phyloP scores from a whole-genome alignment of 1,139 yeast genomes.

The Kodamaea arcana region DNA sequence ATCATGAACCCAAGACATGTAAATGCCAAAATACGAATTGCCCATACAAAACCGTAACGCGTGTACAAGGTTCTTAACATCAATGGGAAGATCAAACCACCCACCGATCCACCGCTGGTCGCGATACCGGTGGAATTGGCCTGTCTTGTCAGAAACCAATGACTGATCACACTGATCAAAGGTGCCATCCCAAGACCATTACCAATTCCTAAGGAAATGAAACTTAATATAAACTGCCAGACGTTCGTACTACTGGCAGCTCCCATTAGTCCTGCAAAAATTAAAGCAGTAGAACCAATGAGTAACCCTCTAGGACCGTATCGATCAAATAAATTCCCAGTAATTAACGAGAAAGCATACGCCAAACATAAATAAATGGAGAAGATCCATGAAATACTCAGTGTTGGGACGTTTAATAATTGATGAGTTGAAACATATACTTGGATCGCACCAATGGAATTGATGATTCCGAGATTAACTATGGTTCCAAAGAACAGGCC shows the following conservation, averaged over 20 bases:
- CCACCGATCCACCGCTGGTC: constrained; percentile 60
- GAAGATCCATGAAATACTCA: constrained; percentile 61
- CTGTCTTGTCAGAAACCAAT: constrained; percentile 55
- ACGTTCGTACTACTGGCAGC: constrained; percentile 50
- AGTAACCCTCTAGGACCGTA: constrained; percentile 50
- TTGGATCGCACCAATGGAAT: constrained; percentile 60
- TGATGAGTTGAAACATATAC: constrained; percentile 53
- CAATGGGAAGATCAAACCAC: constrained; percentile 58
- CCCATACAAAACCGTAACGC: constrained; percentile 57
- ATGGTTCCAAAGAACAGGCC: constrained; percentile 59
- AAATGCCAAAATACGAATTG: constrained; percentile 54
- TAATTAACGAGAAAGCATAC: constrained; percentile 54
- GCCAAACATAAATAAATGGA: constrained; percentile 53
- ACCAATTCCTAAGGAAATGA: constrained; percentile 55
- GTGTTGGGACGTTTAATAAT: constrained; percentile 35
- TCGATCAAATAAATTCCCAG: constrained; percentile 60
- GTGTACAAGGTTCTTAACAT: constrained; percentile 46
- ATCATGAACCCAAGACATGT: constrained; percentile 38
- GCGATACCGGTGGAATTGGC: constrained; percentile 57
- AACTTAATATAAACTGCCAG: constrained; percentile 58
- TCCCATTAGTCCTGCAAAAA: constrained; percentile 46
- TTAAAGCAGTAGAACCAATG: constrained; percentile 42
- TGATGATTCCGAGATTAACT: constrained; percentile 63
- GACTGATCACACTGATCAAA: constrained; percentile 55
- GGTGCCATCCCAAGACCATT: constrained; percentile 60